phyloP scores from a whole-genome alignment of 2,329 filamentous ascomycete species.

The Lachnellula subtilissima region DNA sequence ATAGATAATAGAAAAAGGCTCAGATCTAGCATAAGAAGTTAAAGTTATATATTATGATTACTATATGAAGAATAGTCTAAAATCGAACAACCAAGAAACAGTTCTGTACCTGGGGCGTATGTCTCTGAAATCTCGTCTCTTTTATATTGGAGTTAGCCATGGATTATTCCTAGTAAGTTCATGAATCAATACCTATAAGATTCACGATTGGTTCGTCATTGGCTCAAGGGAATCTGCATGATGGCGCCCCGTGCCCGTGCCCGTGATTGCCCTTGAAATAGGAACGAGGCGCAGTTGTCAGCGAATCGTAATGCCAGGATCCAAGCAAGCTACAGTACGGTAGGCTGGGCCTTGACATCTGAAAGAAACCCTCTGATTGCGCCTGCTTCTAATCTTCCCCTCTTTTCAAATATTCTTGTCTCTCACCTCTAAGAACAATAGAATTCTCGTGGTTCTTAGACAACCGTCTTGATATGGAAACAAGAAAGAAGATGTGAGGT shows the following conservation, averaged over 20 bases:
- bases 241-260: slow-evolving; percentile 5
- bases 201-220: slow-evolving; percentile 1
- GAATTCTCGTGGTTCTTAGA: neutral
- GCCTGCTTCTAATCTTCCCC: neutral
- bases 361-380: neutral
- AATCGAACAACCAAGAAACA: no score
- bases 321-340: neutral
- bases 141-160: no score
- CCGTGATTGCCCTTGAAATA: slow-evolving; percentile 8
- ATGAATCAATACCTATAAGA: no score
- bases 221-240: slow-evolving; percentile 1
- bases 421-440: neutral
- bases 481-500: slow-evolving; percentile 9
- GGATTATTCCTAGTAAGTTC: no score
- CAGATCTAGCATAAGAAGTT: no score
- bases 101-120: no score
- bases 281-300: slow-evolving; percentile 19
- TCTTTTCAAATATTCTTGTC: neutral
- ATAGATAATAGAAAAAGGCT: no score
- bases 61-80: no score
- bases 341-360: neutral
- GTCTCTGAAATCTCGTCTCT: no score
- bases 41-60: no score
- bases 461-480: neutral
- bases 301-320: slow-evolving; percentile 16